Conservation (phyloP, 495 filamentous ascomycete genomes). For the Poronia punctata region DNA sequence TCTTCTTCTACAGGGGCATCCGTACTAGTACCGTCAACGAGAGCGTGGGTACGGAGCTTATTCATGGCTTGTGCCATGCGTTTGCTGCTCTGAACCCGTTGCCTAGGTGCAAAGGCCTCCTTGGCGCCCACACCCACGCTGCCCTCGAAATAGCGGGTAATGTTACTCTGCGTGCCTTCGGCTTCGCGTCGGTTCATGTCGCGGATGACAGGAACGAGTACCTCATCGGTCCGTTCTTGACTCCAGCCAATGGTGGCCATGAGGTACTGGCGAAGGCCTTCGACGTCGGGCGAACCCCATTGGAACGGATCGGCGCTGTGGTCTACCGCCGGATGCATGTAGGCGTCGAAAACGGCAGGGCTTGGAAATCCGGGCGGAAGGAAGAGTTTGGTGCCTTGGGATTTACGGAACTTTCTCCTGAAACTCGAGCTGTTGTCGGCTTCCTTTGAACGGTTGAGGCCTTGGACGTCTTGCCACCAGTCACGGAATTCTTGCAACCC, state of each 20-base stretch:
- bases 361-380: conserved; percentile 73
- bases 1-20: conserved; percentile 15
- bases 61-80: conserved; percentile 78
- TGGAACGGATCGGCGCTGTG: conserved; percentile 67
- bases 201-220: conserved; percentile 84
- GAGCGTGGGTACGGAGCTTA: conserved; percentile 46
- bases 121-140: conserved; percentile 32
- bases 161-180: conserved; percentile 92
- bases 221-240: conserved; percentile 84
- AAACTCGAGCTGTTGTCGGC: conserved; percentile 53
- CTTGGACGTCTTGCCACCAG: conserved; percentile 81
- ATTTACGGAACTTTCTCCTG: conserved; percentile 72
- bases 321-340: conserved; percentile 81
- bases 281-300: conserved; percentile 93
- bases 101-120: conserved; percentile 73
- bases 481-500: conserved; percentile 62
- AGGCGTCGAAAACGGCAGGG: conserved; percentile 67
- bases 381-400: conserved; percentile 73
- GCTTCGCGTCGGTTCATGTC: conserved; percentile 84
- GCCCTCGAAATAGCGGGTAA: conserved; percentile 75
- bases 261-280: conserved; percentile 74
- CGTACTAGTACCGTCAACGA: conserved; percentile 9
- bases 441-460: conserved; percentile 39
- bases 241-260: conserved; percentile 94
- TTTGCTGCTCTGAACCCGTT: conserved; percentile 59